Evolutionary conservation across 768 basidiomycete species (phyloP).

Genomic region (Crucibulum laeve): DNA sequence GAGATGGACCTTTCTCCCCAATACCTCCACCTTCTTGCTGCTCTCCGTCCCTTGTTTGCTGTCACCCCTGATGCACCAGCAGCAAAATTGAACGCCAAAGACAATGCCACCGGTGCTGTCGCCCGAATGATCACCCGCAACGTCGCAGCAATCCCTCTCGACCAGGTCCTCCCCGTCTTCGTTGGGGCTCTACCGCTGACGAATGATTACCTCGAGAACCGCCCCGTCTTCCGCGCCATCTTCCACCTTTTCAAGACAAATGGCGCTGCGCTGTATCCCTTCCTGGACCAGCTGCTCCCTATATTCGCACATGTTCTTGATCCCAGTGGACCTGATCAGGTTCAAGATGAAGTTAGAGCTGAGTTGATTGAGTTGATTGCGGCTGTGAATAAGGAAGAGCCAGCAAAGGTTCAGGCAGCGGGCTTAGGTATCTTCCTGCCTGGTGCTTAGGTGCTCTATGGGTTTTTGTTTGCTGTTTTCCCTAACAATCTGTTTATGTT

Average conservation of each 20-base stretch:
- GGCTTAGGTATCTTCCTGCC: slow-evolving; percentile 59
- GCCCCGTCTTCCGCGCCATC: slow-evolving; percentile 82
- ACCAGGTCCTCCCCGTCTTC: slow-evolving; percentile 86
- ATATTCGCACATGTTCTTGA: slow-evolving; percentile 84
- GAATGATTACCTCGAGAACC: slow-evolving; percentile 88
- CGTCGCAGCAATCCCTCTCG: slow-evolving; percentile 74
- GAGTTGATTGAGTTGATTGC: slow-evolving; percentile 73
- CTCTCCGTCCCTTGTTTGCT: slow-evolving; percentile 79
- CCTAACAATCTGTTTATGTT: slow-evolving; percentile 10
- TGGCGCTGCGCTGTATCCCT: slow-evolving; percentile 62
- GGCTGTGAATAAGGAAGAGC: slow-evolving; percentile 69
- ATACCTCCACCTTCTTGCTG: slow-evolving; percentile 71
- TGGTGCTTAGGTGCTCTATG: slow-evolving; percentile 27
- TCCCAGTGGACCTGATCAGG: slow-evolving; percentile 66
- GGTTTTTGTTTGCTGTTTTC: slow-evolving; percentile 11
- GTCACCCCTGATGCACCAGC: slow-evolving; percentile 58
- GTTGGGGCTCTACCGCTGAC: slow-evolving; percentile 79
- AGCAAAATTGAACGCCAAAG: slow-evolving; percentile 77
- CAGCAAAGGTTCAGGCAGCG: slow-evolving; percentile 76
- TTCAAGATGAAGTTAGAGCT: slow-evolving; percentile 73
- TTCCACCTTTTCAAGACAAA: slow-evolving; percentile 84
- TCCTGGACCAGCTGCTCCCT: slow-evolving; percentile 73
- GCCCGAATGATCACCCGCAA: slow-evolving; percentile 84
- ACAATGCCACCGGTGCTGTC: slow-evolving; percentile 96
- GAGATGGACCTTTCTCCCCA: slow-evolving; percentile 77